Conservation (phyloP, 495 filamentous ascomycete species). For the Penicillium alfredii region DNA sequence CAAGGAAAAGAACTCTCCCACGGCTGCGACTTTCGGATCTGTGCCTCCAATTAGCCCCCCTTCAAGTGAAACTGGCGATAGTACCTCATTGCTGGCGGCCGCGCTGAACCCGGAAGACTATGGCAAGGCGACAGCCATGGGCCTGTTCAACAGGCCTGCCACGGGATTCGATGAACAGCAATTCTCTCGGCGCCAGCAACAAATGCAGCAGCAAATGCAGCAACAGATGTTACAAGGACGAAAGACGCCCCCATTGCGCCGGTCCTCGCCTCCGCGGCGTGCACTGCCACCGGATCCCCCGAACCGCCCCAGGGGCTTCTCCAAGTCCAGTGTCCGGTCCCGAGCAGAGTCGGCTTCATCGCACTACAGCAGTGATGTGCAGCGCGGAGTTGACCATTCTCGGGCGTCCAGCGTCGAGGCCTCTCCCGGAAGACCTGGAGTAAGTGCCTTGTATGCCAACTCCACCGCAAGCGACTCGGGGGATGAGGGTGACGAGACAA, state of each 20-base stretch:
- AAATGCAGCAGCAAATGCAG: conserved; percentile 75
- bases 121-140: conserved; percentile 81
- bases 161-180: conserved; percentile 76
- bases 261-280: conserved; percentile 29
- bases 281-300: conserved; percentile 24
- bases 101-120: conserved; percentile 69
- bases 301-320: conserved; percentile 35
- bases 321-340: conserved; percentile 40
- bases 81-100: conserved; percentile 42
- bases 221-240: conserved; percentile 67
- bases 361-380: conserved; percentile 36
- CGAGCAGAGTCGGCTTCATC: conserved; percentile 43
- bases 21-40: conserved; percentile 32
- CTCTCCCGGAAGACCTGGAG: conserved; percentile 23
- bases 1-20: conserved; percentile 24
- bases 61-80: conserved; percentile 61
- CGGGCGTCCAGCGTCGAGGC: conserved; percentile 22
- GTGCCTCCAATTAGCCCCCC: conserved; percentile 68
- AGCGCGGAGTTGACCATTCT: conserved; percentile 23
- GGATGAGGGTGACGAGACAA: conserved; percentile 30
- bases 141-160: conserved; percentile 73
- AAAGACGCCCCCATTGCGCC: conserved; percentile 38
- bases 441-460: conserved; percentile 40
- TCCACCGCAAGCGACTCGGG: conserved; percentile 41
- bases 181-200: conserved; percentile 73